Base-by-base conservation (phyloP, 139 green algal species). In the Volvox reticuliferus region DNA sequence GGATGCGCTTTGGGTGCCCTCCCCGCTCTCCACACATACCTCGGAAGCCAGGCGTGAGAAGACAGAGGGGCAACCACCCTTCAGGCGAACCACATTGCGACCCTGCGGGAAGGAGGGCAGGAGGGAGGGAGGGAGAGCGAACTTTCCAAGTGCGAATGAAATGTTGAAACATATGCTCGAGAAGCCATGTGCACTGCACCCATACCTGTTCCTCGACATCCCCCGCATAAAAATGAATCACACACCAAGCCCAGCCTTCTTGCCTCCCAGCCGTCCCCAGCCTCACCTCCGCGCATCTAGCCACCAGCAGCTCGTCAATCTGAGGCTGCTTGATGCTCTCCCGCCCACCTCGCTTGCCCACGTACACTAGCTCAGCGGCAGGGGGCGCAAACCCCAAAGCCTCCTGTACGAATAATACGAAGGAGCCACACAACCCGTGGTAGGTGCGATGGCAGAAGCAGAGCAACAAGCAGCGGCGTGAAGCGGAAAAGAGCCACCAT, bases 11-110 rank as follows among this genome's bases (percentile, higher is more conserved):
- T 9, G 69, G 22, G 67, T 12, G 2, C 67, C 67, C 67, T 75
- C 32, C 80, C 26, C 55, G 28, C 24, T 14, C 1, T 28, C 28
- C n/a, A n/a, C 18, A 0, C 83, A 85, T 69, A 96, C 87, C 91
- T 98, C 97, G 33, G 89, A 93, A 37, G 88, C 65, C 24, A 95
- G 91, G 18, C 97, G 89, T 6, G 92, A 95, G 92, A 98, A 98
- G 2, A 96, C 92, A 12, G 94, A 95, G 9, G 95, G 95, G 84
- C 96, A 97, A 65, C 96, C 96, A 26, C 96, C 96, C 87, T 98
- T 98, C 16, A 98, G 92, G 63, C 96, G 93, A 65, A 97, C 95
- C 35, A 98, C 96, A 2, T 79, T 44, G 63, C 68, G 82, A 32
- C 95, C 94, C 94, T 94, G 89, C 30, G 36, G 36, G 19, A 24